Evolutionary conservation across 163 green algal species (phyloP), one percentile per base, ranked within the genome.

Genomic region (Trebouxiophyceae sp.): DNA sequence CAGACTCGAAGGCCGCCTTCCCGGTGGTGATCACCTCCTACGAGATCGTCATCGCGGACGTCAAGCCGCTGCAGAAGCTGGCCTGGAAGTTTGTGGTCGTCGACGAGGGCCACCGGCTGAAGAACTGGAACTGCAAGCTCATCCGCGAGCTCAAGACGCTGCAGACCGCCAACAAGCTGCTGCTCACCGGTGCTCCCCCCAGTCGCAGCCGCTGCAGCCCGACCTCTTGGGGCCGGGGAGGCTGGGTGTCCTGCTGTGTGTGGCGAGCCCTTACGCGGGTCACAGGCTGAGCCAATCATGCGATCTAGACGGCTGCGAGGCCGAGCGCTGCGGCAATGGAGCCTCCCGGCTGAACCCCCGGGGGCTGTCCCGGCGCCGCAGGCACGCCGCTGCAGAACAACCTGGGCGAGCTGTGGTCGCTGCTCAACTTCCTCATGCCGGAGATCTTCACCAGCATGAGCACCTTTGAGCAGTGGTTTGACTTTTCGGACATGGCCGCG

Each of bases 331-430:
- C n/a, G n/a, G n/a, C n/a, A n/a, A n/a, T n/a, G n/a, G n/a, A n/a
- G n/a, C n/a, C n/a, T n/a, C n/a, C n/a, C n/a, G n/a, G n/a, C n/a
- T n/a, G n/a, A n/a, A n/a, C n/a, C n/a, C n/a, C n/a, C n/a, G n/a
- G n/a, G n/a, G n/a, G n/a, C n/a, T n/a, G n/a, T n/a, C n/a, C n/a
- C n/a, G n/a, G 12, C 39, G 19, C 19, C 19, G 39, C 79, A 92
- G 93, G 93, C 63, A 98, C 93, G 1, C 93, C 93, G 20, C 83
- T 99, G 68, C 93, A 99, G 72, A 99, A 99, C 88, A 97, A 97
- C 78, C 84, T 99, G 57, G 63, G 68, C 4, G 93, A 99, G 85
- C 80, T 98, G 61, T 99, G 93, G 91, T 92, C 80, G 45, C 80
- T 99, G 57, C 83, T 99, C 47, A 97, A 97, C 79, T 99, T 97